Base-by-base conservation (phyloP, 352 stramenopile genomes). In the Phytophthora citricola region DNA sequence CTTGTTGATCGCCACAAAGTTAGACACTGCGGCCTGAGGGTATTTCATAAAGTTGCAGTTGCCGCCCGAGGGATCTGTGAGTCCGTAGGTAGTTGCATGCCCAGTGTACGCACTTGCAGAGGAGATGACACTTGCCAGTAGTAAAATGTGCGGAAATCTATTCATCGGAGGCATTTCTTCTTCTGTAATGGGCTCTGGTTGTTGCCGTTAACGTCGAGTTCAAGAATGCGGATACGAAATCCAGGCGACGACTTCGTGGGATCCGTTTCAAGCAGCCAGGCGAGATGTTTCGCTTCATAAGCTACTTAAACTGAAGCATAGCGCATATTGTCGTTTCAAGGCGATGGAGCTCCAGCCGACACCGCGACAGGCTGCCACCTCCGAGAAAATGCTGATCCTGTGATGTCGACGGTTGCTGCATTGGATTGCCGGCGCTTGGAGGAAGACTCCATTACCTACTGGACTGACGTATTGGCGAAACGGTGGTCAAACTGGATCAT, bases 31-130 rank as follows among this genome's bases (percentile, higher is more conserved):
- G 8, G 38, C 34, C 0, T 52, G 14, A 15, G 57, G 55, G 27
- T 60, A 66, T 9, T 51, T 22, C 64, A 62, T 60, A 15, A 66
- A 59, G 58, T 67, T 67, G 39, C 64, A 72, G 20, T 72, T 72
- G 20, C 64, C 64, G 6, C 64, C 58, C 11, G 64, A 68, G 11
- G 58, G 64, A 5, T 58, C 24, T 1, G 39, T 63, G 8, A 62
- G 51, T 12, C 58, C 57, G 39, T 72, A 72, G 6, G 47, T 45
- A 27, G 64, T 72, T 24, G 58, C 64, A 29, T 63, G 12, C 2
- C 64, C 64, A 26, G 24, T 34, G 45, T 45, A 72, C 5, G 32
- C 54, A 29, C 17, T n/a, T 7, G 5, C 40, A 34, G 48, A 34
- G 27, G 29, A 12, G 27, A 66, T 15, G 22, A 22, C 51, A 62